A percentile compares a stretch with the other conserved stretches of the same genome.
phyloP scores from a whole-genome alignment of 176 grass and related monocot genomes.

The Cenchrus americanus region DNA sequence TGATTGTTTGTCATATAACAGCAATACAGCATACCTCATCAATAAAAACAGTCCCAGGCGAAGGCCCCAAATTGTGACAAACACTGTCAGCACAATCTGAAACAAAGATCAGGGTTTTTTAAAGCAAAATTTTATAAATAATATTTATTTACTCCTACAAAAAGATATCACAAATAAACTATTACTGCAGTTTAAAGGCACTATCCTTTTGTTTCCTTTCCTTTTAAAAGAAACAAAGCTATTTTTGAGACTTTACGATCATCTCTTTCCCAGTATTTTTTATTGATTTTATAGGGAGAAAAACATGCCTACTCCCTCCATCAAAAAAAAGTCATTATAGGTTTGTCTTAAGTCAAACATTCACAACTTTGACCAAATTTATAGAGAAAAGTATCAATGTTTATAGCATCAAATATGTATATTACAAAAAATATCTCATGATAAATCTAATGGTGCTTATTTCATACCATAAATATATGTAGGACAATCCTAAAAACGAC shows the following conservation, averaged over 20 bases:
- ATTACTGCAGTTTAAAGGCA: not conserved
- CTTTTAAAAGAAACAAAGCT: not conserved
- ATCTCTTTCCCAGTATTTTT: slow-evolving; percentile 13
- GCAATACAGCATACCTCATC: slow-evolving; percentile 62
- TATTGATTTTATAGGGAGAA: not conserved
- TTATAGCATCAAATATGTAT: too few relatives aligned
- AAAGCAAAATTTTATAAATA: not conserved
- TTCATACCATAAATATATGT: too few relatives aligned
- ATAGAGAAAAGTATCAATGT: too few relatives aligned
- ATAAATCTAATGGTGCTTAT: too few relatives aligned
- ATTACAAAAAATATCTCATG: too few relatives aligned
- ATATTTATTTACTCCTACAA: not conserved
- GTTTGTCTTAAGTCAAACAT: too few relatives aligned
- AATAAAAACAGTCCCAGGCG: slow-evolving; percentile 80
- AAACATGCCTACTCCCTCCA: not conserved
- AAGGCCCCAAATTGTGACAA: slow-evolving; percentile 86
- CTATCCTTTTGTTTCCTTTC: not conserved
- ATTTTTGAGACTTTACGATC: not conserved
- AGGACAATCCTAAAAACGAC: too few relatives aligned
- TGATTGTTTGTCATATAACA: slow-evolving; percentile 4
- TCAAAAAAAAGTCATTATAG: too few relatives aligned
- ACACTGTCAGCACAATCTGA: slow-evolving; percentile 78
- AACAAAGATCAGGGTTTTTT: slow-evolving; percentile 47
- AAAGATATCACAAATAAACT: not conserved
- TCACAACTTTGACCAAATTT: too few relatives aligned